Evolutionary conservation across 106 monocot genomes (phyloP), one percentile per base, ranked within the genome.

Genomic region (Dendrobium chrysotoxum): DNA sequence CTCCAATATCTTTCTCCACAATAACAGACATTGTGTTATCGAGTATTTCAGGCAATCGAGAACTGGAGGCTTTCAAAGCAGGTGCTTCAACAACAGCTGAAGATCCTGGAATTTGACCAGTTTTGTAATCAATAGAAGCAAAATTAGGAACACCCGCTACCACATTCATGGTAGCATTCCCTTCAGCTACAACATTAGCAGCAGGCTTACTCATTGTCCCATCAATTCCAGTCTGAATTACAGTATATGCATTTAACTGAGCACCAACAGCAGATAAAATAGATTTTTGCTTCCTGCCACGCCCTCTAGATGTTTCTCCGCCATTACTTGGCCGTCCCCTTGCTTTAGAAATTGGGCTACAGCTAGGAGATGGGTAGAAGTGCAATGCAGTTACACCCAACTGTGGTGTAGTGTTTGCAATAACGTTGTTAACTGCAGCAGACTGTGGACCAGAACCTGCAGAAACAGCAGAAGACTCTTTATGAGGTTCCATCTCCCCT

Each of bases 221-320:
- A 82, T 78, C 79, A 78, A 58, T 28, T 77, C 82, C 83, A 25
- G 26, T 25, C 47, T 72, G 40, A 82, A 75, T 41, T 40, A 53
- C 81, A 42, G 79, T 39, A 72, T 50, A 17, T 13, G 25, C 16
- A 83, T 44, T 86, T 35, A 77, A 30, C 54, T 76, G 85, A 84
- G 80, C 31, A 64, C 40, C 73, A 71, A 70, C 40, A 72, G 78
- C 31, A 70, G 83, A 54, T 70, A 81, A 53, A 15, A 77, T 39
- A 79, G 73, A 45, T 53, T 78, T 86, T 12, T 84, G 86, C 53
- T 89, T 95, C 84, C 86, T 93, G 13, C 79, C 89, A 61, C 85
- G 84, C 42, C 86, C 82, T 79, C 85, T 80, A 76, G 88, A n/a
- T 75, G 79, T 87, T 83, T 91, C 92, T 78, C 83, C 89, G 80